These are phyloP conservation scores for Pseudocercospora fijiensis DNA, from an alignment of 2,329 filamentous ascomycete species.

Conservation along the genomic window DNA sequence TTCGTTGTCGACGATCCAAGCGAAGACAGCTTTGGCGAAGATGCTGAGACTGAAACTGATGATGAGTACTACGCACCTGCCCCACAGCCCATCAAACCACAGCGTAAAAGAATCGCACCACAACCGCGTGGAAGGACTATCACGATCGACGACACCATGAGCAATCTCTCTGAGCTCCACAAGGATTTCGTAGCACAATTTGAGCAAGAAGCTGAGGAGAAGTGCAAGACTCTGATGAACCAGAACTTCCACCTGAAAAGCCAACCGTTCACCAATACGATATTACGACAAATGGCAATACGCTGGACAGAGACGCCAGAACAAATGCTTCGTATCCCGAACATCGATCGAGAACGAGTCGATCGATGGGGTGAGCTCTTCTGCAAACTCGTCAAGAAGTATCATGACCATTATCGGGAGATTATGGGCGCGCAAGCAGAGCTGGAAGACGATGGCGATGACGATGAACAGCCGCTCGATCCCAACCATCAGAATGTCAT, in stretches of 20 bases:
- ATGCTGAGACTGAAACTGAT: conserved; percentile 36
- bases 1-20: conserved; percentile 40
- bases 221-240: conserved; percentile 63
- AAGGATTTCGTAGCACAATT: conserved; percentile 65
- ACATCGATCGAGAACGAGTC: conserved; percentile 64
- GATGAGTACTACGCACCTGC: conserved; percentile 41
- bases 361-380: conserved; percentile 61
- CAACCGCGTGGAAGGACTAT: conserved; percentile 57
- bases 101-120: conserved; percentile 39
- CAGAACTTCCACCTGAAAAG: conserved; percentile 54
- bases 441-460: conserved; percentile 44
- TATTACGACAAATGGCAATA: conserved; percentile 72
- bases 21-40: conserved; percentile 39
- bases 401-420: conserved; percentile 37
- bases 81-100: conserved; percentile 42
- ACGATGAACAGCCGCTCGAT: conserved; percentile 46
- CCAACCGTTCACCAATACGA: conserved; percentile 65
- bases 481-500: conserved; percentile 53
- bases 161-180: conserved; percentile 59
- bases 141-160: conserved; percentile 55
- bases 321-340: conserved; percentile 63
- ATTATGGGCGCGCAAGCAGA: conserved; percentile 39
- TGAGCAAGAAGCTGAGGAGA: conserved; percentile 58
- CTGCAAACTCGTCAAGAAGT: conserved; percentile 55
- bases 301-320: conserved; percentile 62